Base-by-base conservation (phyloP, 306 rosid species). In the Astragalus glycyphyllos region DNA sequence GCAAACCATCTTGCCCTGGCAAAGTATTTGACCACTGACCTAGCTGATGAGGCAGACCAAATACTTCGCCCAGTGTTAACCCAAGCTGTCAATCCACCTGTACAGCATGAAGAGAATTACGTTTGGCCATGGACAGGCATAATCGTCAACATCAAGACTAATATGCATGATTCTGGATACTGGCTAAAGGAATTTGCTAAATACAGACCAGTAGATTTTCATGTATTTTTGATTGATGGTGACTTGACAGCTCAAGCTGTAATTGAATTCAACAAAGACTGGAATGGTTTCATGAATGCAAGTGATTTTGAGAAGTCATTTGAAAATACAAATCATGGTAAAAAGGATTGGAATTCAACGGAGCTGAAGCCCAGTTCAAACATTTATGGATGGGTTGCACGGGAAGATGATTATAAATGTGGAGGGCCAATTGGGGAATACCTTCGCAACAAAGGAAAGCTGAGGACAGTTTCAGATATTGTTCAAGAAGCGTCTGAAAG, bases 51-150 rank as follows among this genome's bases (percentile, higher is more conserved):
- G 81, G 84, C 75, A 35, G 96, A 84, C 50, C 81, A 76, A 70
- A 46, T 58, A 14, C 84, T 69, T 47, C 79, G 7, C 4, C 95
- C 86, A 11, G n/a, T 73, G 69, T 11, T 69, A 68, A 75, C 83
- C 6, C 13, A 46, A 46, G 76, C 86, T 23, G 82, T 81, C 34
- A 20, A 57, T 56, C 86, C 69, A 66, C 71, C 81, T 47, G 55
- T 72, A 4, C 84, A 79, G 56, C 77, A 69, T 67, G 92, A 82
- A 46, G 88, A 91, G 23, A 82, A 77, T 4, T 91, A 84, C 41
- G 96, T 89, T 50, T 94, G 97, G 99, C 99, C 99, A 3, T 94
- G 99, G 99, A 94, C 87, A 35, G 96, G 97, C 51, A 78, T 94
- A 10, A 40, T 94, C 56, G 84, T 88, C 17, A 89, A 88, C 76